phyloP scores from a whole-genome alignment of 2,329 filamentous ascomycete species.

The Nigrospora oryzae region DNA sequence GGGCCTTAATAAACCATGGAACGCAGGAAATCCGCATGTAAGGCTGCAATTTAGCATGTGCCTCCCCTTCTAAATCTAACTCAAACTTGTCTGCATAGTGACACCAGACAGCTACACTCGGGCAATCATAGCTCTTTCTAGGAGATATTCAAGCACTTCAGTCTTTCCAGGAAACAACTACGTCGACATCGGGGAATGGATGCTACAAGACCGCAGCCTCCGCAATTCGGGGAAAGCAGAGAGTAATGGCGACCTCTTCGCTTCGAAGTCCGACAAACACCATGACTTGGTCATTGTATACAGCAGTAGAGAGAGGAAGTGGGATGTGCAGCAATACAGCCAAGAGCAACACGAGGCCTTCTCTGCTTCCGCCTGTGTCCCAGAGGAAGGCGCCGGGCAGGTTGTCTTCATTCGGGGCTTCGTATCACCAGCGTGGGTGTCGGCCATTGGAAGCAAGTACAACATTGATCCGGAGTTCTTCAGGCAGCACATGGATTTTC shows the following conservation, averaged over 20 bases:
- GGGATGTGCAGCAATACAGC: slow-evolving; percentile 5
- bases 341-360: slow-evolving; percentile 4
- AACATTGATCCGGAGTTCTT: slow-evolving; percentile 7
- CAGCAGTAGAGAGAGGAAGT: slow-evolving; percentile 4
- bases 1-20: no score
- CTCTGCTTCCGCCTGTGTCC: background rate
- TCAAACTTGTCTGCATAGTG: no score
- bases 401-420: background rate
- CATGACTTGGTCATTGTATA: slow-evolving; percentile 5
- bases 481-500: slow-evolving; percentile 5
- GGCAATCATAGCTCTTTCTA: slow-evolving; percentile 4
- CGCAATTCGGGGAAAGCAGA: background rate
- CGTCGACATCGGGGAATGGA: slow-evolving; percentile 3
- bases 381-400: background rate
- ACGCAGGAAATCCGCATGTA: no score
- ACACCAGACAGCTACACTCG: background rate
- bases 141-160: slow-evolving; percentile 3
- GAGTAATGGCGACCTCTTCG: slow-evolving; percentile 1
- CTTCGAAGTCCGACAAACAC: slow-evolving; percentile 2
- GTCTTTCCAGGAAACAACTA: slow-evolving; percentile 5
- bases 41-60: no score
- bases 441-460: slow-evolving; percentile 4
- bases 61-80: no score
- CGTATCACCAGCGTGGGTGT: slow-evolving; percentile 5
- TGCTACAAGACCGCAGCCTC: slow-evolving; percentile 4